Conservation (phyloP, 148 eudicot species). For the Dysphania ambrosioides region DNA sequence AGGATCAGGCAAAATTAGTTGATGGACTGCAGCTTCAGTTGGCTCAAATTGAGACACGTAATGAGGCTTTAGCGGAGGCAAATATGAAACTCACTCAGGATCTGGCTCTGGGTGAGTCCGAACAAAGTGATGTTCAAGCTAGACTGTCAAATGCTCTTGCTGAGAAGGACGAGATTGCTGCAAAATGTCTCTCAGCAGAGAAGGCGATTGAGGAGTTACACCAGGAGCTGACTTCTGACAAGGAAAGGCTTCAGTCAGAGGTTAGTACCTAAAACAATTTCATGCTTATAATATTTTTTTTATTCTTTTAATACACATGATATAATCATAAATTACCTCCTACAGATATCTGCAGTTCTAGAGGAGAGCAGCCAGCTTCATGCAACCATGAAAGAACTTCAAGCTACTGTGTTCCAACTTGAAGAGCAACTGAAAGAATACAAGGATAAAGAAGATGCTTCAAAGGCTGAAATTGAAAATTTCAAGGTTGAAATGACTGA, state of each 20-base stretch:
- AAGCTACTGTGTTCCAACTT: slow-evolving; percentile 38
- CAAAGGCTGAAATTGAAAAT: slow-evolving; percentile 45
- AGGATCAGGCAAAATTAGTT: slow-evolving; percentile 23
- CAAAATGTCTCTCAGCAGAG: slow-evolving; percentile 43
- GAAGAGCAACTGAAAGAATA: slow-evolving; percentile 55
- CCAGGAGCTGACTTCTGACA: slow-evolving; percentile 56
- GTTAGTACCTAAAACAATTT: slow-evolving; percentile 28
- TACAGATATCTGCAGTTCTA: slow-evolving; percentile 54
- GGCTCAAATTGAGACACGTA: slow-evolving; percentile 44
- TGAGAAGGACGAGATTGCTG: slow-evolving; percentile 53
- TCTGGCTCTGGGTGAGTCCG: slow-evolving; percentile 47
- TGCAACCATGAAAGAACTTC: slow-evolving; percentile 52
- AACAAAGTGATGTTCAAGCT: slow-evolving; percentile 47
- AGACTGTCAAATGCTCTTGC: slow-evolving; percentile 39
- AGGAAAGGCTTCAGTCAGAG: slow-evolving; percentile 65
- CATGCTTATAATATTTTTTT: background rate
- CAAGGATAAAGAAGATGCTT: slow-evolving; percentile 35
- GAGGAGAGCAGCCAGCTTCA: slow-evolving; percentile 52
- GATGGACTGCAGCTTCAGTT: slow-evolving; percentile 30
- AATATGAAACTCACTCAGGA: slow-evolving; percentile 64
- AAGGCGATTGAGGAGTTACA: slow-evolving; percentile 58
- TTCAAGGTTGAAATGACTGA: slow-evolving; percentile 39
- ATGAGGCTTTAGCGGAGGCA: slow-evolving; percentile 46
- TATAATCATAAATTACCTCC: background rate
- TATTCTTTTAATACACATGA: background rate